Base-by-base conservation (phyloP, 192 early-diverging fungal species). In the Backusella morwellensis region DNA sequence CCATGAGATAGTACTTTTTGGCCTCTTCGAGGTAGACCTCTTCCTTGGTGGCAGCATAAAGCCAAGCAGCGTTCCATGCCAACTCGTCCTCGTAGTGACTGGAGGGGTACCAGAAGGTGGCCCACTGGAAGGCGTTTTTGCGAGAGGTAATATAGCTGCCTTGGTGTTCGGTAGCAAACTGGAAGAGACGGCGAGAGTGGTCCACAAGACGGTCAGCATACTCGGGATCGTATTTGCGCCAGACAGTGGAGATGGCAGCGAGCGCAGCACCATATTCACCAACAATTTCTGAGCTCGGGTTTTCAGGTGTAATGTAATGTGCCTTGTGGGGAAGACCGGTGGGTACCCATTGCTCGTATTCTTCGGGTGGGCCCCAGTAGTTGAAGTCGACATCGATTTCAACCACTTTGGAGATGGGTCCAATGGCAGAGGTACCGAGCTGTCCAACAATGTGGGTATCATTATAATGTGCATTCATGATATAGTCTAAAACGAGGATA, bases 241-340 rank as follows among this genome's bases (percentile, higher is more conserved):
- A 91, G n/a, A 88, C 66, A 52, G 88, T 80, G 3, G 90, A 79
- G 8, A 82, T 83, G 9, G 87, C 77, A 15, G 89, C 87, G 63
- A 91, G 78, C 14, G 90, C 89, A 1, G 90, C 88, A 38, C 86
- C 84, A 21, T 87, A 83, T 80, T 88, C 86, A 7, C 83, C 88
- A 26, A 78, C 81, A 59, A 82, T 82, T 19, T 80, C 82, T 1
- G 77, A 78, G 0, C 68, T 40, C 63, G 74, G 81, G 5, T 80
- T 77, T 17, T 76, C 66, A n/a, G 80, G 78, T 23, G 78, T 73
- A 8, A 72, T 78, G 34, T 84, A 84, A 26, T 71, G 73, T 2
- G 82, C 78, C 34, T 77, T 56, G 40, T 84, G 82, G 26, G 77
- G 77, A 21, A 80, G 66, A 32, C 79, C 79, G 4, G 77, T 75